phyloP scores from a whole-genome alignment of 164 flowering plant genomes.

The Dillenia turbinata region DNA sequence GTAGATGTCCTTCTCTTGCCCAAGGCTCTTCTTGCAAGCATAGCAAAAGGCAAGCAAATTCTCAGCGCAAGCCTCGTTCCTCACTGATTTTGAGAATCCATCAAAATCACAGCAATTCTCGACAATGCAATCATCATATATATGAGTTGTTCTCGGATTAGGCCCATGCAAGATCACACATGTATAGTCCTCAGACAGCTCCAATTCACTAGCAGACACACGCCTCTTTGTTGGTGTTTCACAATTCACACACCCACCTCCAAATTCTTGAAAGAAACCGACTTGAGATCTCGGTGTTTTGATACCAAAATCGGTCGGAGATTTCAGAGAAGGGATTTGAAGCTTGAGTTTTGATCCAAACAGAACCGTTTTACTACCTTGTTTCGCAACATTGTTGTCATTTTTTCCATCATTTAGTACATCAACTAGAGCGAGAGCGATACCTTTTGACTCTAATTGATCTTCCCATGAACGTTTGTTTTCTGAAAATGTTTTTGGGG shows the following conservation, averaged over 20 bases:
- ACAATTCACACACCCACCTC: conserved; percentile 15
- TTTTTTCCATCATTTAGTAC: conserved; percentile 19
- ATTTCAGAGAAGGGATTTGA: conserved; percentile 52
- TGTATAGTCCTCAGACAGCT: conserved; percentile 58
- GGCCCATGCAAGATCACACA: conserved; percentile 56
- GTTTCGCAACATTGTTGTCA: conserved; percentile 5
- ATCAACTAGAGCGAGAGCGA: conserved; percentile 72
- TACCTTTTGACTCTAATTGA: conserved; percentile 33
- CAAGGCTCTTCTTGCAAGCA: conserved; percentile 50
- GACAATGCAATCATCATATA: conserved; percentile 50
- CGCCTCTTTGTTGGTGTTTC: conserved; percentile 14
- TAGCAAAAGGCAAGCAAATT: conserved; percentile 48
- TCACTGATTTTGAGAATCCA: conserved; percentile 1
- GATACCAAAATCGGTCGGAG: conserved; percentile 48
- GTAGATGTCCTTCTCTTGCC: conserved; percentile 46
- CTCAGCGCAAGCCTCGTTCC: conserved; percentile 10
- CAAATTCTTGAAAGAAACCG: conserved; percentile 16
- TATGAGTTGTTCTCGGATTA: conserved; percentile 55
- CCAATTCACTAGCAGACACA: conserved; percentile 40
- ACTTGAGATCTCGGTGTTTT: conserved; percentile 34
- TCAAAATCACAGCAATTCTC: conserved; percentile 25
- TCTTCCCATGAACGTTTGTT: conserved; percentile 32
- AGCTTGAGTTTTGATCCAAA: conserved; percentile 78
- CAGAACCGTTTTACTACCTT: conserved; percentile 31
- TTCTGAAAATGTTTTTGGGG: conserved; percentile 27